Evolutionary conservation across 2,329 filamentous ascomycete species (phyloP), one percentile per base, ranked within the genome.

Genomic region (Pseudogymnoascus sp.): DNA sequence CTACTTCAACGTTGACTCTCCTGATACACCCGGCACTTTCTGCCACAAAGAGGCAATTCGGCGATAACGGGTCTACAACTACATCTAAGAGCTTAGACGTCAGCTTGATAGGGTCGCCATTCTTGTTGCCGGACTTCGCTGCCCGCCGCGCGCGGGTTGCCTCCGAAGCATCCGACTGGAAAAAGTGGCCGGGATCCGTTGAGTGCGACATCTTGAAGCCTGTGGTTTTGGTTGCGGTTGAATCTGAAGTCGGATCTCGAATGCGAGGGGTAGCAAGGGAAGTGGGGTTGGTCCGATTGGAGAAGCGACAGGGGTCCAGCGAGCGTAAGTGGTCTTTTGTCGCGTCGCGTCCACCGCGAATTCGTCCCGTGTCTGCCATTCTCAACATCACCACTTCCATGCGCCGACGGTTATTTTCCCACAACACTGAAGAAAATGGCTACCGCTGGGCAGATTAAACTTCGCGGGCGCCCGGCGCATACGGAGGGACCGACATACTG

Each of bases 81-180:
- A 89, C 82, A 28, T 88, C 90, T 60, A 97, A 80, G 62, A 97
- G 83, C 76, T 99, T 99, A 65, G 91, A 93, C 65, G 88, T 86
- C 62, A 97, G 80, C 61, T 79, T 79, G 67, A 97, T 84, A 3
- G 93, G 94, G 63, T 85, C 81, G 70, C 94, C 94, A 79, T 89
- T 81, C 65, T 86, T 88, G 76, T 97, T 99, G 64, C 74, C 75
- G 6, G 84, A 77, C 72, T 89, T 90, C 67, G 84, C 82, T 20
- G 85, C 84, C 72, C 89, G 90, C 65, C 91, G 70, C 18, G 70
- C 68, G 76, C 81, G 70, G 60, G 65, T 64, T 41, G 64, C 62
- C 63, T 70, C 71, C 18, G 70, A 70, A 16, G 70, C 70, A 62
- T 92, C 89, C 30, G 91, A 95, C 74, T 97, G 90, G 71, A 97